Conservation (phyloP, 352 stramenopile species). For the Pythium plurisporium region DNA sequence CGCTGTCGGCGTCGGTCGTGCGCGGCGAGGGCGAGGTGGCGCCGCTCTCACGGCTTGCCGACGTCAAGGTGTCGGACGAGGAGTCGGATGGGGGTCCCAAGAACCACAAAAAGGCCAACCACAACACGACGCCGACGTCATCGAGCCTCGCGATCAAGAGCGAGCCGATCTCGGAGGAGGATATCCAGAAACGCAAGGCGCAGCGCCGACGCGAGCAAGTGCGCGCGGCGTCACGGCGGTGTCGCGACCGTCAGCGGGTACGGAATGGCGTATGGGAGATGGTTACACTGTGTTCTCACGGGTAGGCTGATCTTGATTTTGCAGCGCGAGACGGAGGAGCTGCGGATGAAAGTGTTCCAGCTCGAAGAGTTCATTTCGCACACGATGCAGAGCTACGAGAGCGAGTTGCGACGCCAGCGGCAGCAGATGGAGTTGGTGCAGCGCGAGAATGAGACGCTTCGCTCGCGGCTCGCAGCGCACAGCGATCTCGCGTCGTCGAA, state of each 20-base stretch:
- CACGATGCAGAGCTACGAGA: constrained; percentile 53
- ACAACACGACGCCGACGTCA: not conserved
- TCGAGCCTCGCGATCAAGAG: not conserved
- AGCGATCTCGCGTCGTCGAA: constrained; percentile 3
- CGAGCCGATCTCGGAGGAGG: constrained; percentile 39
- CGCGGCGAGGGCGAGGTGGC: constrained; percentile 1
- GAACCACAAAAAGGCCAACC: constrained; percentile 14
- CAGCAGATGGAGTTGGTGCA: constrained; percentile 36
- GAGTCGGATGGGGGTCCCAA: constrained; percentile 33
- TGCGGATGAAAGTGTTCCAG: constrained; percentile 66
- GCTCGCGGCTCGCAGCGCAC: not conserved
- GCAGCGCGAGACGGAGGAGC: constrained; percentile 58
- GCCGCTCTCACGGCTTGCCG: not conserved
- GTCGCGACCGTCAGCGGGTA: constrained; percentile 52
- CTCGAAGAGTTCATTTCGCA: constrained; percentile 63
- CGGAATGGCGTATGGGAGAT: too few species aligned
- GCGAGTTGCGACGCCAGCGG: constrained; percentile 39
- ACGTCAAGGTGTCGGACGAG: constrained; percentile 17
- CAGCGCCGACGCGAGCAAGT: constrained; percentile 61
- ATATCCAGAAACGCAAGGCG: constrained; percentile 54
- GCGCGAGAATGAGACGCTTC: constrained; percentile 40
- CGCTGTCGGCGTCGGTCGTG: constrained; percentile 1
- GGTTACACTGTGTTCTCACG: too few species aligned
- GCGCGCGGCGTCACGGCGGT: constrained; percentile 48
- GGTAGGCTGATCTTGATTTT: too few species aligned